Conservation (phyloP, 805 yeast genomes). For the Candida vaughaniae region DNA sequence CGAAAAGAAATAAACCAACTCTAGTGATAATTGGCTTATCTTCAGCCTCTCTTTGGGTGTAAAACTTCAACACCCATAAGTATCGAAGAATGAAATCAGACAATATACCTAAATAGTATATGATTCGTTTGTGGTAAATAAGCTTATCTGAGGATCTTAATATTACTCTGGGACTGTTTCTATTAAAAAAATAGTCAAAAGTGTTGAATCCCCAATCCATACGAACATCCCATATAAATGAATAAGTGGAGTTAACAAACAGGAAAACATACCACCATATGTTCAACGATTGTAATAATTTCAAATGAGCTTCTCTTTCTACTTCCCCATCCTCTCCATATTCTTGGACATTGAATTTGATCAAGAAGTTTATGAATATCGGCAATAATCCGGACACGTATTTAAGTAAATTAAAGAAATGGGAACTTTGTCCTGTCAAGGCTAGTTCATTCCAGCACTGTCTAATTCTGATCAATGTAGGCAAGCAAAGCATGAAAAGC, state of each 20-base stretch:
- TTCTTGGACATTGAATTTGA: constrained; percentile 18
- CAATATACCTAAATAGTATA: constrained; percentile 57
- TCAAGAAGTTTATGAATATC: constrained; percentile 24
- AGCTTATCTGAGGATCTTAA: constrained; percentile 22
- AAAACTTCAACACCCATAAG: constrained; percentile 67
- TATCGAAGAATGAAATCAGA: constrained; percentile 69
- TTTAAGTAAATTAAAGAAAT: constrained; percentile 71
- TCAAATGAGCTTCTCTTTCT: constrained; percentile 13
- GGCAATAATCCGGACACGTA: constrained; percentile 61
- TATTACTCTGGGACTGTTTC: constrained; percentile 5
- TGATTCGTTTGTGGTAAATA: constrained; percentile 9
- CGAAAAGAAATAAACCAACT: constrained; percentile 33
- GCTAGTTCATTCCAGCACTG: constrained; percentile 79
- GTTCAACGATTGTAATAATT: constrained; percentile 22
- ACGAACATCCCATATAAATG: constrained; percentile 85
- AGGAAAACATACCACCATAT: constrained; percentile 44
- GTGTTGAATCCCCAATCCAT: constrained; percentile 84
- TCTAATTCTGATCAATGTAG: constrained; percentile 70
- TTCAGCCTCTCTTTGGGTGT: constrained; percentile 32
- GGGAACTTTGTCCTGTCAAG: constrained; percentile 49
- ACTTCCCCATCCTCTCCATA: constrained; percentile 10
- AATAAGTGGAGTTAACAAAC: constrained; percentile 67
- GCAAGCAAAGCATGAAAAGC: constrained; percentile 43
- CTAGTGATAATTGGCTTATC: constrained; percentile 13
- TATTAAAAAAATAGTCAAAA: constrained; percentile 34